Evolutionary conservation across 164 flowering plant genomes (phyloP).

Genomic region (Santalum album): DNA sequence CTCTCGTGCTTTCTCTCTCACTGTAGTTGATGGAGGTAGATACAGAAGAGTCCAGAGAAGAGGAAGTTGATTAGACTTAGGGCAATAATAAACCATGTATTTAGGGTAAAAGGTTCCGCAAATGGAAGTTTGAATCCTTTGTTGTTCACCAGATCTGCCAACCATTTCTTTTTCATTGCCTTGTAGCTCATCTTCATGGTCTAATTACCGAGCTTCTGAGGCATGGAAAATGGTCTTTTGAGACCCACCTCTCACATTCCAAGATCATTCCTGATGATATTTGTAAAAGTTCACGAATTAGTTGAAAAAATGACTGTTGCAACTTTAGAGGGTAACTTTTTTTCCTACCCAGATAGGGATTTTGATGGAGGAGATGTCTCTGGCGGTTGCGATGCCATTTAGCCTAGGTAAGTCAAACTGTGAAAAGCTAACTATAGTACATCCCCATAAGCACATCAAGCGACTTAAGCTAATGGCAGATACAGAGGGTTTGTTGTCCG

Average conservation of each 20-base stretch:
- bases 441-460: constrained; percentile 19
- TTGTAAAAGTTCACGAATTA: constrained; percentile 17
- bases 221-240: constrained; percentile 23
- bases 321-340: constrained; percentile 26
- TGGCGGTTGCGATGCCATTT: constrained; percentile 39
- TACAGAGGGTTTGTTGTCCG: constrained; percentile 14
- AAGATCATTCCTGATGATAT: constrained; percentile 11
- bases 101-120: constrained; percentile 12
- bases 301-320: constrained; percentile 23
- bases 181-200: constrained; percentile 7
- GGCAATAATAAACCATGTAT: constrained; percentile 1
- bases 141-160: constrained; percentile 35
- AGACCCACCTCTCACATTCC: constrained; percentile 14
- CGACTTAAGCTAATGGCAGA: constrained; percentile 27
- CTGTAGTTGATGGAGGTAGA: constrained; percentile 22
- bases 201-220: constrained; percentile 8
- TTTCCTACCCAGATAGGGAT: constrained; percentile 20
- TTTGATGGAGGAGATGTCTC: constrained; percentile 42
- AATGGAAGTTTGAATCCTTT: constrained; percentile 22
- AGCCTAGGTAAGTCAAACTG: constrained; percentile 34
- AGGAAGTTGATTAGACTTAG: constrained; percentile 13
- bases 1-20: constrained; percentile 10
- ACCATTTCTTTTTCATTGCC: constrained; percentile 18
- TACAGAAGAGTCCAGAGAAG: constrained; percentile 22
- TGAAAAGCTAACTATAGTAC: constrained; percentile 21